Evolutionary conservation across 306 rosid genomes (phyloP), one percentile per base, ranked within the genome.

Genomic region (Senna tora): DNA sequence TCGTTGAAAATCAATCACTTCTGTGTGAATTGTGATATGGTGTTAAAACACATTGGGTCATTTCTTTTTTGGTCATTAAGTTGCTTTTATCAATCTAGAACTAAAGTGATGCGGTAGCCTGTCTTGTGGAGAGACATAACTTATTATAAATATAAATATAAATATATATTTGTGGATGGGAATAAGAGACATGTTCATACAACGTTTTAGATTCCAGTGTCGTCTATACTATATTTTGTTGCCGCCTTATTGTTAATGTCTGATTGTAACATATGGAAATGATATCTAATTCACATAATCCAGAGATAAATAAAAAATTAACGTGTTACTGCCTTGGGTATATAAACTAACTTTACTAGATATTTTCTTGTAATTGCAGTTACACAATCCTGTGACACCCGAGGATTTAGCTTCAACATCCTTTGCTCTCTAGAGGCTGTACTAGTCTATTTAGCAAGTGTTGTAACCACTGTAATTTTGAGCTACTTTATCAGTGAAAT

Each of bases 361-460:
- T 68, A 49, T 72, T 61, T 75, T 30, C 52, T 63, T 79, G 56
- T 75, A 66, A 28, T 15, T 86, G 89, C 94, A 93, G 98, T 75
- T 91, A 82, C 97, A 93, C 56, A 77, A 75, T 38, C 94, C 97
- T 0, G 97, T 85, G 61, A 83, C 89, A 63, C 82, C 92, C 0
- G 97, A 89, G 79, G 97, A 93, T 52, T 79, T 93, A 75, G 85
- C 71, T 77, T 84, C 92, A 51, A 74, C 92, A 34, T 80, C 94
- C 28, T 51, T 65, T 49, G 41, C 82, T 30, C 87, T 83, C 76
- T 86, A 87, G 73, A 78, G 75, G 83, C 68, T 39, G 64, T 65
- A 67, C 13, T 72, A 25, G 25, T 22, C 36, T 64, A 56, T 52
- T 2, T 15, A 21, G 49, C 2, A 50, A 20, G 42, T 52, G 73